These are phyloP conservation scores for Starmerella scarabaei DNA, from an alignment of 805 yeast species.

Conservation along the genomic window DNA sequence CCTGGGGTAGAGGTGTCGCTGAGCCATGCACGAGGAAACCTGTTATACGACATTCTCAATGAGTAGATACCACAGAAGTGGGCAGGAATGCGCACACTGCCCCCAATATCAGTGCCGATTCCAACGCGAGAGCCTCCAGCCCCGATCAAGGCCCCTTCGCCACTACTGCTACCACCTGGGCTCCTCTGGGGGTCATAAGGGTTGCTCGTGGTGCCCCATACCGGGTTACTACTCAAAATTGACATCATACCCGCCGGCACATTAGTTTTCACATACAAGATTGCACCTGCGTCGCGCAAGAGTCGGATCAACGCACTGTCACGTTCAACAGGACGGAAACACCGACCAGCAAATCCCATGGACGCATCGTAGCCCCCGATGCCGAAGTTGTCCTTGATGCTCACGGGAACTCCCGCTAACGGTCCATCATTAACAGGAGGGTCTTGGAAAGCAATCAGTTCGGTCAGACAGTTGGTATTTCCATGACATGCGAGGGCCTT, in stretches of 20 bases:
- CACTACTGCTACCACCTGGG: slow-evolving; percentile 44
- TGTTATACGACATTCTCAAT: slow-evolving; percentile 37
- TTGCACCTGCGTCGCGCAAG: slow-evolving; percentile 41
- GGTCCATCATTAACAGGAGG: slow-evolving; percentile 46
- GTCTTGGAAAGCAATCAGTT: slow-evolving; percentile 43
- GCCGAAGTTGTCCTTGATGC: slow-evolving; percentile 45
- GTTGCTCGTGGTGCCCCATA: slow-evolving; percentile 39
- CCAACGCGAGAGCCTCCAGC: slow-evolving; percentile 40
- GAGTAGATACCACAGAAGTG: slow-evolving; percentile 42
- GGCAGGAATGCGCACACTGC: slow-evolving; percentile 43
- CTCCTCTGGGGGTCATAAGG: slow-evolving; percentile 36
- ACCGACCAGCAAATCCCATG: slow-evolving; percentile 35
- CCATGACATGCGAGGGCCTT: slow-evolving; percentile 52
- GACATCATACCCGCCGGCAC: slow-evolving; percentile 46
- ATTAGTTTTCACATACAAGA: slow-evolving; percentile 42
- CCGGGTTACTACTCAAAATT: slow-evolving; percentile 40
- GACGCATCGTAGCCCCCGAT: slow-evolving; percentile 41
- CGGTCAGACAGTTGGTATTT: slow-evolving; percentile 42
- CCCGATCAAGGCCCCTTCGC: slow-evolving; percentile 38
- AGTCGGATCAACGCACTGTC: slow-evolving; percentile 34
- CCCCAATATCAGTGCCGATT: slow-evolving; percentile 44
- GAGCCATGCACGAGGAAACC: slow-evolving; percentile 34
- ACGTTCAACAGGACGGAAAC: slow-evolving; percentile 31
- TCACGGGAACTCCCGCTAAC: slow-evolving; percentile 49
- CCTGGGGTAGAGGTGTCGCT: slow-evolving; percentile 33